These are phyloP conservation scores for Colletotrichum sidae DNA, from an alignment of 2,329 filamentous ascomycete species.

Conservation along the genomic window DNA sequence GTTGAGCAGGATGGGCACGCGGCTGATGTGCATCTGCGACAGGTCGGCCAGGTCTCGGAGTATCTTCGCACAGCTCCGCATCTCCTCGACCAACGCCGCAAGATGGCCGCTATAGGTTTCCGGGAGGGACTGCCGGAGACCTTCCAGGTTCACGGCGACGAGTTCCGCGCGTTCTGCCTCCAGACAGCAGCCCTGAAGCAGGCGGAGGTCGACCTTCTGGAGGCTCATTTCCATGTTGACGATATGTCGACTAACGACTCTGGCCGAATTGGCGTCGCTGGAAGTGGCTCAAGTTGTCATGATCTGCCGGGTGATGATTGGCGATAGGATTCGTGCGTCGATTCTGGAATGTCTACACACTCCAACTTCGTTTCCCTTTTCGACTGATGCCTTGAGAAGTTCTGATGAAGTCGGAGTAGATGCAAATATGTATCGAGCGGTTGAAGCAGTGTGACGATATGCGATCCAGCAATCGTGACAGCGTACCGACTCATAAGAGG, in stretches of 20 bases:
- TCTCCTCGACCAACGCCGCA: constrained; percentile 59
- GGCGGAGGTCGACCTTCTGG: constrained; percentile 46
- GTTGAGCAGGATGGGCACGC: constrained; percentile 63
- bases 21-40: constrained; percentile 61
- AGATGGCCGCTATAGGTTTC: constrained; percentile 60
- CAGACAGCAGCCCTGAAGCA: constrained; percentile 64
- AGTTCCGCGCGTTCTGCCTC: constrained; percentile 66
- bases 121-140: constrained; percentile 58
- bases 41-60: constrained; percentile 67
- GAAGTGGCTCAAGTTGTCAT: constrained; percentile 10
- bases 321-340: too few relatives aligned
- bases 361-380: not conserved
- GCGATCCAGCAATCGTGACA: not conserved
- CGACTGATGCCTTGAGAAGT: not conserved
- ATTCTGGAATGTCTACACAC: too few relatives aligned
- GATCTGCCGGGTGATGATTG: not conserved
- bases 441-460: constrained; percentile 7
- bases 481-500: constrained; percentile 1
- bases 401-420: not conserved
- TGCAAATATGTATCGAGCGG: not conserved
- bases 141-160: constrained; percentile 60
- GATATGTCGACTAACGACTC: not conserved
- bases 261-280: constrained; percentile 20
- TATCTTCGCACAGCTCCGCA: constrained; percentile 55
- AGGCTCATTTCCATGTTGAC: constrained; percentile 38